phyloP scores from a whole-genome alignment of 1,284 basidiomycete species.

The Neolentinus lepideus region DNA sequence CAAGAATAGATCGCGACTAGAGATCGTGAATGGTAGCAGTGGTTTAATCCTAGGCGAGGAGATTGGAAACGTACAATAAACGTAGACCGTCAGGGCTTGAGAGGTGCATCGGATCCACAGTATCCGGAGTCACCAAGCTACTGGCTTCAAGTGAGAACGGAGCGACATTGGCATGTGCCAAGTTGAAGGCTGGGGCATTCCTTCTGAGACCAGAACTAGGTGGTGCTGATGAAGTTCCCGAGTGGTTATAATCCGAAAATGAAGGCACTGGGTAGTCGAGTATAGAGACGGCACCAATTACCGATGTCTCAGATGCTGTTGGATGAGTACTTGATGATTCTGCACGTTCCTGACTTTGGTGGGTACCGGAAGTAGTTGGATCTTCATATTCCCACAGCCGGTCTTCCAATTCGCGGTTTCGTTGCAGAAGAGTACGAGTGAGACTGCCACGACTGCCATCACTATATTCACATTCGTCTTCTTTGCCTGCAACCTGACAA shows the following conservation, averaged over 20 bases:
- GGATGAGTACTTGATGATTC: neutral
- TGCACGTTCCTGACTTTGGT: neutral
- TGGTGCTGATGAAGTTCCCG: too few species aligned
- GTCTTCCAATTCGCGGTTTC: conserved; percentile 16
- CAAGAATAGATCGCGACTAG: neutral
- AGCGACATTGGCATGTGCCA: too few species aligned
- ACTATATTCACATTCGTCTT: conserved; percentile 19
- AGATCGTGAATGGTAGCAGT: neutral
- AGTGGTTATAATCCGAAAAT: too few species aligned
- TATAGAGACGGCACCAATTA: too few species aligned
- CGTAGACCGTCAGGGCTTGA: neutral
- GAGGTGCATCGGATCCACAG: too few species aligned
- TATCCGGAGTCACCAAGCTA: too few species aligned
- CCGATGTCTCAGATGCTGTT: neutral
- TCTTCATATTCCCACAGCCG: conserved; percentile 15
- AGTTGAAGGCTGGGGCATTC: too few species aligned
- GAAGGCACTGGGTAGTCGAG: too few species aligned
- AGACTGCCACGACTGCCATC: conserved; percentile 16
- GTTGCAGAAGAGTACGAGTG: conserved; percentile 14
- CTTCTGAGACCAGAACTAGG: too few species aligned
- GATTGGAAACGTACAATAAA: neutral
- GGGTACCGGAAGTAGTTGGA: neutral
- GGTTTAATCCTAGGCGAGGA: neutral
- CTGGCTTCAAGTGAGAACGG: too few species aligned
- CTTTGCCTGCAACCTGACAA: conserved; percentile 20